Evolutionary conservation across 2,329 filamentous ascomycete genomes (phyloP).

Genomic region (Penicillium oxalicum): DNA sequence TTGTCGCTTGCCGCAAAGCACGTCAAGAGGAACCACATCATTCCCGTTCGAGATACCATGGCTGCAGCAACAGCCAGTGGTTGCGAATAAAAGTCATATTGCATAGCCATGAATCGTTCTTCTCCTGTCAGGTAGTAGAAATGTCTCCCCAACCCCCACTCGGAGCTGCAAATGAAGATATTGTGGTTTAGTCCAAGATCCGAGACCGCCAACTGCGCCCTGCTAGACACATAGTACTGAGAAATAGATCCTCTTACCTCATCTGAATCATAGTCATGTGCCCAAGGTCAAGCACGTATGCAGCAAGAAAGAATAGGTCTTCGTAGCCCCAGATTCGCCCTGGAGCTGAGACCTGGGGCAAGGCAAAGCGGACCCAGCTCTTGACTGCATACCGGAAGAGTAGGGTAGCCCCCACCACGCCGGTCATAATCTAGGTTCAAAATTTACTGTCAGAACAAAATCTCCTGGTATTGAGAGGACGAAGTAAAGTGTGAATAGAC

Average conservation of each 20-base stretch:
- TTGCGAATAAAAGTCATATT: constrained; percentile 19
- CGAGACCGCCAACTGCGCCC: neutral
- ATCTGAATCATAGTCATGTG: constrained; percentile 30
- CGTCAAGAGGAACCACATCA: constrained; percentile 34
- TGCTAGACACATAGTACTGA: neutral
- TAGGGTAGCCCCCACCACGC: constrained; percentile 16
- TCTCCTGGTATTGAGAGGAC: neutral
- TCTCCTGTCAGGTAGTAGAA: constrained; percentile 24
- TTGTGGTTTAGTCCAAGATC: neutral
- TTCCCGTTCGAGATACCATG: constrained; percentile 32
- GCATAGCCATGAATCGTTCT: constrained; percentile 26
- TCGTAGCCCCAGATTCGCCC: constrained; percentile 31
- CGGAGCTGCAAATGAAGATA: constrained; percentile 14
- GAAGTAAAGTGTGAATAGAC: too few species aligned
- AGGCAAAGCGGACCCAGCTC: constrained; percentile 27
- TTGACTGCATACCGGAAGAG: constrained; percentile 24
- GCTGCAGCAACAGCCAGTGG: constrained; percentile 26
- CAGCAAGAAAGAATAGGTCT: constrained; percentile 27
- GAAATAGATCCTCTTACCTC: constrained; percentile 18
- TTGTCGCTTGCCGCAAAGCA: constrained; percentile 30
- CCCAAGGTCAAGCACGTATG: constrained; percentile 26
- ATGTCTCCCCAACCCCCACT: constrained; percentile 30
- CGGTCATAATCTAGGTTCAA: constrained; percentile 14
- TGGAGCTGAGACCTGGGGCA: constrained; percentile 29
- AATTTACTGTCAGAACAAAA: neutral